Evolutionary conservation across 768 basidiomycete genomes (phyloP), one percentile per base, ranked within the genome.

Genomic region (Boletus coccyginus): DNA sequence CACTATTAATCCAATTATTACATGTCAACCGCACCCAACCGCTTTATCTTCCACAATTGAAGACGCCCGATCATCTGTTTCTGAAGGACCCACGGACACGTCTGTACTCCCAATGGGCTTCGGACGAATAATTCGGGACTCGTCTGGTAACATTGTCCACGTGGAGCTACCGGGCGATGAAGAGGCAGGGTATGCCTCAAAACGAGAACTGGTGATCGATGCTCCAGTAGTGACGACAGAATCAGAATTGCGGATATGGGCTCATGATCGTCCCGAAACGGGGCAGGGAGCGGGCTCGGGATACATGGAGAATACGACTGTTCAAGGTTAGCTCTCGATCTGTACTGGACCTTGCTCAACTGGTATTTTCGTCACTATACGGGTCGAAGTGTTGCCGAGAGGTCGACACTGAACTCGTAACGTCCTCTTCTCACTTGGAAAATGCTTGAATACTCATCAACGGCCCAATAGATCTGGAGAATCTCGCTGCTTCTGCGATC

Each of bases 91-190:
- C 35, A 43, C 68, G 35, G 60, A 64, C 52, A 55, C 68, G 29
- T 59, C 67, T 16, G 56, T 40, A 7, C 74, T 84, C 46, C 84
- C 82, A 13, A 82, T 77, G 62, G 89, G 90, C 2, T 87, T 83
- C 67, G 94, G 93, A 32, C 81, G 84, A 66, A 94, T 98, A 62
- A 70, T 93, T 49, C 81, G 93, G 46, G 94, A 95, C 70, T 84
- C 78, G 38, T 75, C 80, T 3, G 94, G 94, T 31, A 87, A 87
- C 59, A 78, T 95, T 39, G 65, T 93, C 21, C 78, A 82, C 46
- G 76, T 94, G 41, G 85, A 91, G 65, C 65, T 94, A 52, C 73
- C 78, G 16, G 82, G 80, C 41, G 79, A 81, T 21, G 77, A 79
- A 32, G 77, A 77, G 38, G 66, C 56, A 8, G 62, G 61, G 38